Conservation (phyloP, 140 eudicot species). For the Bidens hawaiensis region DNA sequence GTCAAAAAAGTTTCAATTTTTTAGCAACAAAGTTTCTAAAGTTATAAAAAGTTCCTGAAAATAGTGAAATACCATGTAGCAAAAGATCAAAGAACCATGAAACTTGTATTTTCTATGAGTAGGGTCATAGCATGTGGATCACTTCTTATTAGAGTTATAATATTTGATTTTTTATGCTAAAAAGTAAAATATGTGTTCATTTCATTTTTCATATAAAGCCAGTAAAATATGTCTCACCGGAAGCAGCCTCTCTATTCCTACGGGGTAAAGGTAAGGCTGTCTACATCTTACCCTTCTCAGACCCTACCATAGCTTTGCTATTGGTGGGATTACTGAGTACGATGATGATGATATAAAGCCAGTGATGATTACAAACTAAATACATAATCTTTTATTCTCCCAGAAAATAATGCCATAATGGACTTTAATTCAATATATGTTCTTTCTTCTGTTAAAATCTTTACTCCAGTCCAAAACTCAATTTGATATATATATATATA, state of each 20-base stretch:
- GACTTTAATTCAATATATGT: background rate
- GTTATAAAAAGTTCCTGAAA: background rate
- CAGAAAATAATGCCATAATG: background rate
- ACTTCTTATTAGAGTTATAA: conserved; percentile 75
- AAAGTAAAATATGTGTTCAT: background rate
- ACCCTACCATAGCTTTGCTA: too few species aligned
- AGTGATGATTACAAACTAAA: background rate
- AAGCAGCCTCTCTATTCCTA: too few species aligned
- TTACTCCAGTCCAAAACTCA: background rate
- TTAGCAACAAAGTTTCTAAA: background rate
- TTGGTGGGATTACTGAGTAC: too few species aligned
- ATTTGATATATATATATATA: too few species aligned
- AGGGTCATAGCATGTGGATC: conserved; percentile 98
- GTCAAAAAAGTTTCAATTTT: background rate
- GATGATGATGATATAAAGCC: background rate
- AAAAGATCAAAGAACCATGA: conserved; percentile 9
- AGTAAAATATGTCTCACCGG: too few species aligned
- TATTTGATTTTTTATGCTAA: background rate
- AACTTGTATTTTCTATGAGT: conserved; percentile 18
- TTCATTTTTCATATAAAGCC: background rate
- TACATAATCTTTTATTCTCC: background rate
- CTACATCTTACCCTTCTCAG: too few species aligned
- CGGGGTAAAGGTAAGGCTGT: too few species aligned
- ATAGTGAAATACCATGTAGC: background rate
- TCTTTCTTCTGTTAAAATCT: background rate